Evolutionary conservation across 306 rosid genomes (phyloP).

Genomic region (Rosa multiflora): DNA sequence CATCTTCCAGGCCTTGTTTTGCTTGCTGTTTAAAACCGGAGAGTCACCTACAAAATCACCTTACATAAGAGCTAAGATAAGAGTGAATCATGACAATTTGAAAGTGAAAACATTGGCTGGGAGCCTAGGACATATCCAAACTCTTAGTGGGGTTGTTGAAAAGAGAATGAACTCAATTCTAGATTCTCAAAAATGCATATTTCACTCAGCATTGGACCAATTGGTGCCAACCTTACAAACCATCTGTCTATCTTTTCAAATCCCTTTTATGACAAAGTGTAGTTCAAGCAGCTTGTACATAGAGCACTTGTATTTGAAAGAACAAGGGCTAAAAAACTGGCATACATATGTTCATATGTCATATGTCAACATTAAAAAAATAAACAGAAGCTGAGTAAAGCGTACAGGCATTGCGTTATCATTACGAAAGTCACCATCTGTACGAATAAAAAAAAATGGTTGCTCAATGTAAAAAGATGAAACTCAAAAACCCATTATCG

Average conservation of each 20-base stretch:
- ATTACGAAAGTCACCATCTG: background rate
- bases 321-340: background rate
- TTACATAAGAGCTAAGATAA: background rate
- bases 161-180: background rate
- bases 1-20: background rate
- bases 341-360: background rate
- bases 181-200: background rate
- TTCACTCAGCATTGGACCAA: background rate
- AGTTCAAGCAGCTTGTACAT: background rate
- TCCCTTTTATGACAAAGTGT: background rate
- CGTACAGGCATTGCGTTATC: background rate
- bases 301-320: background rate
- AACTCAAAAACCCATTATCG: background rate
- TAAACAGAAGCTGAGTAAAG: constrained; percentile 1
- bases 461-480: background rate
- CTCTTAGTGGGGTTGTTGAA: background rate
- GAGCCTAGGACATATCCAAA: background rate
- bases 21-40: background rate
- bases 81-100: constrained; percentile 5
- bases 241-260: background rate
- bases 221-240: background rate
- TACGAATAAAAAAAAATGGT: background rate
- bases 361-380: background rate
- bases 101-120: background rate
- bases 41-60: constrained; percentile 13